Percentiles rank a stretch among this genome's conserved stretches.
These are phyloP conservation scores for Citrus inodora DNA, from an alignment of 345 rosid genomes.

Conservation along the genomic window DNA sequence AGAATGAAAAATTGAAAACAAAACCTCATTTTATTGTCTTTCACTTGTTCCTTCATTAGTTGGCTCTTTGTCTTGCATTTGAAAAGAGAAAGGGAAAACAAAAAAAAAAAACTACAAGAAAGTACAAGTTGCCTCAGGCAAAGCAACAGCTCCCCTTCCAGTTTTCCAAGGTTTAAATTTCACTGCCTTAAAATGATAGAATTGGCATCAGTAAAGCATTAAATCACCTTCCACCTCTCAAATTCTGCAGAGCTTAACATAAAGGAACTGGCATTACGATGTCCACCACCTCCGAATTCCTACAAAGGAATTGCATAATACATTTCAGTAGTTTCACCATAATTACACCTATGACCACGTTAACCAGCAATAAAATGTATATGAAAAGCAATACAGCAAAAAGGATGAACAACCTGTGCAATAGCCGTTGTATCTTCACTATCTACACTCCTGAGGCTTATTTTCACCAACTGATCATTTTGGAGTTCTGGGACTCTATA, in stretches of 20 bases:
- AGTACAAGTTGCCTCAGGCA: neutral
- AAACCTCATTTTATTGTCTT: neutral
- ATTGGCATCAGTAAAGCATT: constrained; percentile 35
- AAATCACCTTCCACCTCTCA: constrained; percentile 45
- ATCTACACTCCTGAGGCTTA: constrained; percentile 63
- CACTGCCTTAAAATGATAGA: constrained; percentile 43
- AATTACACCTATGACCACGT: neutral
- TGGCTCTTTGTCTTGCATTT: neutral
- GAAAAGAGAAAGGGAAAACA: neutral
- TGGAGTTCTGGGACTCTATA: constrained; percentile 56
- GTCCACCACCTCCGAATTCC: constrained; percentile 75
- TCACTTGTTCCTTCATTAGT: neutral
- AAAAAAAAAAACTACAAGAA: neutral
- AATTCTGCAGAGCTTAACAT: constrained; percentile 43
- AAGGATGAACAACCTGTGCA: constrained; percentile 28
- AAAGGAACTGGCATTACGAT: constrained; percentile 71
- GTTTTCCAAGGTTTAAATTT: constrained; percentile 31
- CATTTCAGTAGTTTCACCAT: neutral
- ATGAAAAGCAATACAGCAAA: neutral
- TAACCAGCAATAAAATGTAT: neutral
- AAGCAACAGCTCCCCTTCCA: constrained; percentile 37
- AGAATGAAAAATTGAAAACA: neutral
- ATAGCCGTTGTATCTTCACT: constrained; percentile 63
- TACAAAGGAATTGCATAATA: constrained; percentile 13
- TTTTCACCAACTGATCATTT: constrained; percentile 53